A percentile compares a stretch with the other conserved stretches of the same genome.
Conservation (phyloP, 257 asterid species). For the Salvia splendens region DNA sequence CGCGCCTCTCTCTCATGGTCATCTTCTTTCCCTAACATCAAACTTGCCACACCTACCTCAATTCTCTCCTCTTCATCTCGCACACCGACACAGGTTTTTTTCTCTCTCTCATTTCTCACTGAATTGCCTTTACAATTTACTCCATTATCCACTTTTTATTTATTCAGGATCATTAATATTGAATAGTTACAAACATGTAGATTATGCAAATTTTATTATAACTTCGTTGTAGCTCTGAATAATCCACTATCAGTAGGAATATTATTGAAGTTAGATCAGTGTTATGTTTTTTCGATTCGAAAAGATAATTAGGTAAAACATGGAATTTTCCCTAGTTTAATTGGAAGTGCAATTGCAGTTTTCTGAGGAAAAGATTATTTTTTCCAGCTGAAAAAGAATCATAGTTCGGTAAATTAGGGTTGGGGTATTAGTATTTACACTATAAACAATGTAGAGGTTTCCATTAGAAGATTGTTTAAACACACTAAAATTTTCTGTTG, state of each 20-base stretch:
- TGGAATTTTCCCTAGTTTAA: conserved; percentile 5
- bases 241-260: background rate
- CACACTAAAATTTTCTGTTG: too few species aligned
- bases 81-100: conserved; percentile 49
- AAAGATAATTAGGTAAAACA: background rate
- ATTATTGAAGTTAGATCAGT: background rate
- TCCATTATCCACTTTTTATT: background rate
- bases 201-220: background rate
- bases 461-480: background rate
- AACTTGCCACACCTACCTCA: conserved; percentile 33
- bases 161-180: background rate
- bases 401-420: conserved; percentile 4
- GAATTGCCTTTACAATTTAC: background rate
- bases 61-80: conserved; percentile 32
- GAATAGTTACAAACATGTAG: background rate
- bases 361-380: background rate
- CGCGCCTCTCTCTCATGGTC: conserved; percentile 64
- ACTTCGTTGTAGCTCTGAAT: background rate
- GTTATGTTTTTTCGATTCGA: background rate
- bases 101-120: background rate
- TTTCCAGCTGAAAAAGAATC: conserved; percentile 1
- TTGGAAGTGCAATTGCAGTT: background rate
- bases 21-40: conserved; percentile 62
- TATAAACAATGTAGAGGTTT: background rate
- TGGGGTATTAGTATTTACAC: background rate